Base-by-base conservation (phyloP, 108 stramenopile genomes). In the Pseudonitzschia pungens region DNA sequence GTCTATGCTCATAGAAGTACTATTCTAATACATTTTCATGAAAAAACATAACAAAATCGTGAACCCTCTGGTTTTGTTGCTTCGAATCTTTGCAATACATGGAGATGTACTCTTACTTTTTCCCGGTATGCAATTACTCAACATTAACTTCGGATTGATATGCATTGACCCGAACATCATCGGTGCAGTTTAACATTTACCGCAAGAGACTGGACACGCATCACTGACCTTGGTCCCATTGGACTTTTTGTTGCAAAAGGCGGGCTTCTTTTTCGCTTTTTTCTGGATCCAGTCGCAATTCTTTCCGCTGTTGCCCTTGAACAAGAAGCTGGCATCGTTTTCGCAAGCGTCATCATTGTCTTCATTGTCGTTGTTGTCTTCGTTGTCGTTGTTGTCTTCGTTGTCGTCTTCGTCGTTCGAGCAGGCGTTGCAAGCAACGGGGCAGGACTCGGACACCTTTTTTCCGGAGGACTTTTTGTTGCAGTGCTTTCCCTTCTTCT, bases 251-350 rank as follows among this genome's bases (percentile, higher is more conserved):
- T 22, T 26, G 54, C 54, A 55, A 24, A 55, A 26, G 9, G 2
- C 26, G 54, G 26, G 21, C 20, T 55, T 55, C 24, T 55, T 55
- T 21, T 24, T 21, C 3, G 54, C 24, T 20, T 55, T 55, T 4
- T 26, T 55, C 31, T 11, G 24, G 31, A 63, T 22, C 62, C 62
- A 63, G 10, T 63, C 62, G 62, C 62, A 63, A 20, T 32, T 42
- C 6, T 42, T 40, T 3, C 27, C 21, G 8, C 27, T 9, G 33
- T 63, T 33, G 10, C 41, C 41, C 21, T 29, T 40, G 31, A 63
- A 63, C n/a, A 4, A 29, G 21, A 63, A 63, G 1, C 3, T 12
- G 11, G n/a, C 18, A 42, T 63, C 62, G 32, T 63, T 29, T 40
- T 42, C 41, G 62, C 62, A 63, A 29, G 1, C 27, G 21, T 63